phyloP scores from a whole-genome alignment of 306 rosid genomes.

The Malus orientalis region DNA sequence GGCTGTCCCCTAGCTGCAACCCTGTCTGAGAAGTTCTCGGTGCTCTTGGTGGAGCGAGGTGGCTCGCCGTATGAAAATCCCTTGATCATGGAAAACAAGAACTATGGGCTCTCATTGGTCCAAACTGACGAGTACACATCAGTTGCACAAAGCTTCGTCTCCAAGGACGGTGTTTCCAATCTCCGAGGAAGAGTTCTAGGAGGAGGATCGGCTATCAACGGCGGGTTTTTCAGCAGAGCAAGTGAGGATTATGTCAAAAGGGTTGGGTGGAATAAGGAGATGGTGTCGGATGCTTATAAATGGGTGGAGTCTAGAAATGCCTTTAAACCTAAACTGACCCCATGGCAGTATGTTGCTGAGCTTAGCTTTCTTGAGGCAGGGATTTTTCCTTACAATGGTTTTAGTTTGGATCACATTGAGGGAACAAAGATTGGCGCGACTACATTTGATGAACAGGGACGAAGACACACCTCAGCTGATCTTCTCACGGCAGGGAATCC shows the following conservation, averaged over 20 bases:
- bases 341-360: slow-evolving; percentile 59
- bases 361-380: slow-evolving; percentile 72
- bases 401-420: slow-evolving; percentile 50
- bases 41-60: slow-evolving; percentile 62
- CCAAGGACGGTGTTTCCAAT: slow-evolving; percentile 53
- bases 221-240: slow-evolving; percentile 65
- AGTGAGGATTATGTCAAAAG: slow-evolving; percentile 40
- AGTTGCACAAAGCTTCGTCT: slow-evolving; percentile 58
- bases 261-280: slow-evolving; percentile 48
- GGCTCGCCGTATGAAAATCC: slow-evolving; percentile 58
- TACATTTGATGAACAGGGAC: slow-evolving; percentile 45
- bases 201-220: slow-evolving; percentile 68
- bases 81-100: slow-evolving; percentile 33
- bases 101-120: slow-evolving; percentile 47
- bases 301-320: slow-evolving; percentile 70
- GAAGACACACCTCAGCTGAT: slow-evolving; percentile 55
- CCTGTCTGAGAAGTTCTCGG: slow-evolving; percentile 47
- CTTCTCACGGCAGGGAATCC: slow-evolving; percentile 51
- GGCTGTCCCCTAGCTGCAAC: slow-evolving; percentile 71
- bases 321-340: slow-evolving; percentile 40
- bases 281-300: slow-evolving; percentile 45
- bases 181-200: slow-evolving; percentile 71
- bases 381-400: slow-evolving; percentile 62
- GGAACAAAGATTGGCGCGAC: slow-evolving; percentile 73
- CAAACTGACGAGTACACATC: slow-evolving; percentile 36